phyloP scores from a whole-genome alignment of 805 yeast genomes.

The Candida nanaspora region DNA sequence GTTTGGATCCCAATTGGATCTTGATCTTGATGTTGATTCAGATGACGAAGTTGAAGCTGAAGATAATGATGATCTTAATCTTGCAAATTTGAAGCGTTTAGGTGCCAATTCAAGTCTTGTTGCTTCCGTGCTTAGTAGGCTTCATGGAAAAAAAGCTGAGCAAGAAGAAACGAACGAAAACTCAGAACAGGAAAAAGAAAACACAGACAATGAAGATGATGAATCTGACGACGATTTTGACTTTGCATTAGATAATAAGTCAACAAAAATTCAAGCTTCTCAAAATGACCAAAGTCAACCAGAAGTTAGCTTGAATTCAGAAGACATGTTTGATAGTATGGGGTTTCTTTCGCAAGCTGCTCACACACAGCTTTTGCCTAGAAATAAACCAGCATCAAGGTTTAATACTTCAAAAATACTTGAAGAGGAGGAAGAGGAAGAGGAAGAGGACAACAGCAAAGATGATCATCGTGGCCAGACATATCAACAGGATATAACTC shows the following conservation, averaged over 20 bases:
- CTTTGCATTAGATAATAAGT: no score
- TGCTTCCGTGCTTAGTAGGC: background rate
- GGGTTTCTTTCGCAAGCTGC: background rate
- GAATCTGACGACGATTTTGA: no score
- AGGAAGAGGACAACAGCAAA: background rate
- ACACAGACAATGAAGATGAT: no score
- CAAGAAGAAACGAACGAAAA: no score
- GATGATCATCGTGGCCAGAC: no score
- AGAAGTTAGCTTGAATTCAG: background rate
- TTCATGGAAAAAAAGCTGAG: background rate
- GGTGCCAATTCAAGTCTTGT: background rate
- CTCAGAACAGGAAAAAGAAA: no score
- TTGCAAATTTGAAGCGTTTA: background rate
- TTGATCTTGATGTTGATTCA: background rate
- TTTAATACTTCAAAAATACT: background rate
- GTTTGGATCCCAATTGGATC: background rate
- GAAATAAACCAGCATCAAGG: constrained; percentile 1
- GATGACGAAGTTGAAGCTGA: constrained; percentile 1
- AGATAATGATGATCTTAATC: constrained; percentile 3
- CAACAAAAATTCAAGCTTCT: no score
- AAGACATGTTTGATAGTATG: background rate
- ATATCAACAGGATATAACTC: background rate
- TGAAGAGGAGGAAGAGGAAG: background rate
- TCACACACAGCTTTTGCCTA: constrained; percentile 1
- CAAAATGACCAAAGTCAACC: no score